These are phyloP conservation scores for Austroboletus festivus DNA, from an alignment of 768 basidiomycete species.

Conservation along the genomic window DNA sequence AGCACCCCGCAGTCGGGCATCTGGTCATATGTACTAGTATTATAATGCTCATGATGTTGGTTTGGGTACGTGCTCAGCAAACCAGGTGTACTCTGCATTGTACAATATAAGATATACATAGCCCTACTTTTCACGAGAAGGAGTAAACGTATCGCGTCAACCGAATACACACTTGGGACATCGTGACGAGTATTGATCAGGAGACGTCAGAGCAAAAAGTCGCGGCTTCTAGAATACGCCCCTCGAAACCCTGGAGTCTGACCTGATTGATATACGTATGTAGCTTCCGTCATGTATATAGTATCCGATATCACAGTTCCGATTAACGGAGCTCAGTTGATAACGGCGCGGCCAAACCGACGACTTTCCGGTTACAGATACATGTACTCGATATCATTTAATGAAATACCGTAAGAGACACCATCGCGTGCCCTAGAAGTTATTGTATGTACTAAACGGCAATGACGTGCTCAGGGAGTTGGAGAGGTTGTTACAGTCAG, in stretches of 20 bases:
- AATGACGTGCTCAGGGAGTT: background rate
- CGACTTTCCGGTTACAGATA: background rate
- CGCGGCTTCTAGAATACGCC: no score
- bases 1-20: no score
- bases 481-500: background rate
- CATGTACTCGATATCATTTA: background rate
- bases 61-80: no score
- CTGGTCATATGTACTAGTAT: no score
- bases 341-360: conserved; percentile 4
- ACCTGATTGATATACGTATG: conserved; percentile 8
- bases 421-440: background rate
- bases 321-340: conserved; percentile 6
- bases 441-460: no score
- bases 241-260: background rate
- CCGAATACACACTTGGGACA: background rate
- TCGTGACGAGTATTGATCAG: no score
- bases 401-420: background rate
- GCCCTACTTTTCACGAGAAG: no score
- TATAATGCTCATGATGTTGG: no score
- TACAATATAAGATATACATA: no score
- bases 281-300: background rate
- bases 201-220: background rate
- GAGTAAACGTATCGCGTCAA: background rate
- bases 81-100: no score
- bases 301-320: background rate